Conservation (phyloP, 2,329 filamentous ascomycete genomes). For the Aspergillus tamarii region DNA sequence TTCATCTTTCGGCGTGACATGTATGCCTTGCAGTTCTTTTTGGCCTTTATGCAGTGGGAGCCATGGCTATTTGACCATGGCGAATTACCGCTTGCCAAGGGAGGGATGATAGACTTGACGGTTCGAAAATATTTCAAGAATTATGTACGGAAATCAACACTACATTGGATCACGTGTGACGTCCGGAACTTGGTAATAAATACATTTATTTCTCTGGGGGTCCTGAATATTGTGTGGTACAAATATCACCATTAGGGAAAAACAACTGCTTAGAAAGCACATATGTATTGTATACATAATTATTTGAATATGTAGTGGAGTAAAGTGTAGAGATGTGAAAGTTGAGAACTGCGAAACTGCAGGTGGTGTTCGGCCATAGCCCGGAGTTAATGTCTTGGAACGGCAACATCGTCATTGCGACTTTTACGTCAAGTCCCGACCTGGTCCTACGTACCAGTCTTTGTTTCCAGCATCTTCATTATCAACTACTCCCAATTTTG, state of each 20-base stretch:
- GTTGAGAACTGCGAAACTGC: background rate
- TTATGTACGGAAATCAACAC: background rate
- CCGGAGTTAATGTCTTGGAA: slow-evolving; percentile 17
- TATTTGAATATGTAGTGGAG: background rate
- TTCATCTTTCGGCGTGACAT: slow-evolving; percentile 24
- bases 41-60: slow-evolving; percentile 11
- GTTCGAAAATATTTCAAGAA: slow-evolving; percentile 8
- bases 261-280: background rate
- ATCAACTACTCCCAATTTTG: background rate
- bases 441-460: background rate
- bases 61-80: slow-evolving; percentile 4
- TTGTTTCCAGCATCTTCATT: background rate
- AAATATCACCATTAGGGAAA: too few species aligned
- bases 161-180: background rate
- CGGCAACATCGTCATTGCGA: slow-evolving; percentile 19
- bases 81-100: background rate
- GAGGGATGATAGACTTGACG: slow-evolving; percentile 13
- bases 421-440: background rate
- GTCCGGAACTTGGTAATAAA: slow-evolving; percentile 1
- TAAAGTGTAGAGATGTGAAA: background rate
- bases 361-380: slow-evolving; percentile 12
- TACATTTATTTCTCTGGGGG: background rate
- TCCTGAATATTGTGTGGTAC: background rate
- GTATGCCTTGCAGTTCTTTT: slow-evolving; percentile 23
- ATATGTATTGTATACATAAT: background rate